Base-by-base conservation (phyloP, 768 basidiomycete genomes). In the Macrolepiota albuminosa region DNA sequence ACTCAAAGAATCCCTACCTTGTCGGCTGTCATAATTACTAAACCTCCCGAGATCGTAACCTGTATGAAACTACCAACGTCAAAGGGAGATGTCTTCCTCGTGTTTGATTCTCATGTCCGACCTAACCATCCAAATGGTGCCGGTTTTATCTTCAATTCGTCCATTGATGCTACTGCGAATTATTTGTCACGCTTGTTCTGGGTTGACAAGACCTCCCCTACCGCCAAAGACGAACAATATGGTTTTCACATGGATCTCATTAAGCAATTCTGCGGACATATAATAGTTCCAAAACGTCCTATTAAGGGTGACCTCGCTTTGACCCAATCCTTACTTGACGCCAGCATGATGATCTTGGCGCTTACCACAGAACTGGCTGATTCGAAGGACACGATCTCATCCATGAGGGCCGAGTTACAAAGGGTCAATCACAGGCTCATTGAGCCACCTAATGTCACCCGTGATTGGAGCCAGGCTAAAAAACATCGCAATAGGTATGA, bases 41-140 rank as follows among this genome's bases (percentile, higher is more conserved):
- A 86, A 24, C 86, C 88, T 39, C 87, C 88, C 0, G 88, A 89
- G 66, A 88, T 89, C 55, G 69, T 89, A 13, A 76, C 81, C 18
- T 82, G 84, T 66, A 66, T 86, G 61, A 73, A 73, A 55, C 70
- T 76, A 14, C 67, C 69, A 14, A 64, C 66, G n/a, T 60, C 66
- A 1, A 56, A 48, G 36, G 63, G 75, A 72, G 68, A 71, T 26
- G 68, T 83, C 16, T 88, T 83, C 63, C 75, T 83, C 48, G 71
- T 88, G 46, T 89, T 89, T 60, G 87, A 89, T 70, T 86, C 87
- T 3, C 87, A 88, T 66, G 79, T 84, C 6, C 78, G 88, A 11
- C 78, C 83, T 0, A 77, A 75, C 21, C 81, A 87, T 63, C 83
- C 86, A 0, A 61, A 77, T 34, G 88, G 88, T 6, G 80, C 86